Evolutionary conservation across 2,329 filamentous ascomycete species (phyloP).

Genomic region (Mollisiaceae sp.): DNA sequence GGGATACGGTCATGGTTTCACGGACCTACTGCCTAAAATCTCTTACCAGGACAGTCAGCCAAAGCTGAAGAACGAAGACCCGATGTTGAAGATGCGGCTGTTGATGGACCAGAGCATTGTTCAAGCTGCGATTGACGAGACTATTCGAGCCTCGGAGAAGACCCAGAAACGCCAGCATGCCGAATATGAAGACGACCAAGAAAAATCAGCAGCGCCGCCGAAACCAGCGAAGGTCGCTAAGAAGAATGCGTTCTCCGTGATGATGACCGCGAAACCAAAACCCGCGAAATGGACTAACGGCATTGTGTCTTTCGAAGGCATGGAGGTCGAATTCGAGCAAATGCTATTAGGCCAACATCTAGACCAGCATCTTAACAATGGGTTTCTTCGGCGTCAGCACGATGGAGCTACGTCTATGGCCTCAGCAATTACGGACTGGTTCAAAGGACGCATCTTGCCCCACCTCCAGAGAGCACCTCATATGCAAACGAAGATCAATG

Average conservation of each 20-base stretch:
- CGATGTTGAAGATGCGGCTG: neutral
- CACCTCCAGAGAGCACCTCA: slow-evolving; percentile 8
- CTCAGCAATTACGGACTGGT: neutral
- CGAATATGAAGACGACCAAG: slow-evolving; percentile 10
- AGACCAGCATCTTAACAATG: neutral
- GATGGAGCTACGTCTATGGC: slow-evolving; percentile 14
- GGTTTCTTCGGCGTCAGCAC: neutral
- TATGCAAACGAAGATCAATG: slow-evolving; percentile 23
- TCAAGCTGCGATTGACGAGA: slow-evolving; percentile 11
- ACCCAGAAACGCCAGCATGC: slow-evolving; percentile 16
- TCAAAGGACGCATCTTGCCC: neutral
- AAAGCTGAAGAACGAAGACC: slow-evolving; percentile 1
- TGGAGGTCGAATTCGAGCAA: neutral
- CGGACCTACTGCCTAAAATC: neutral
- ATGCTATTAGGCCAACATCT: neutral
- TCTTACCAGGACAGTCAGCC: neutral
- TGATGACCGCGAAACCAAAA: slow-evolving; percentile 24
- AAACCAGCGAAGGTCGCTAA: slow-evolving; percentile 12
- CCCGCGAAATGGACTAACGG: neutral
- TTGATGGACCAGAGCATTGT: slow-evolving; percentile 8
- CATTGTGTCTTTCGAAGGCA: neutral
- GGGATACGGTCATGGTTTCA: neutral
- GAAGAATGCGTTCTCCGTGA: slow-evolving; percentile 19
- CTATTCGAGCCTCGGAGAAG: neutral
- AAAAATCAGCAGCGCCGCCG: neutral